Conservation (phyloP, 2,329 filamentous ascomycete genomes). For the Stachybotrys echinatus region DNA sequence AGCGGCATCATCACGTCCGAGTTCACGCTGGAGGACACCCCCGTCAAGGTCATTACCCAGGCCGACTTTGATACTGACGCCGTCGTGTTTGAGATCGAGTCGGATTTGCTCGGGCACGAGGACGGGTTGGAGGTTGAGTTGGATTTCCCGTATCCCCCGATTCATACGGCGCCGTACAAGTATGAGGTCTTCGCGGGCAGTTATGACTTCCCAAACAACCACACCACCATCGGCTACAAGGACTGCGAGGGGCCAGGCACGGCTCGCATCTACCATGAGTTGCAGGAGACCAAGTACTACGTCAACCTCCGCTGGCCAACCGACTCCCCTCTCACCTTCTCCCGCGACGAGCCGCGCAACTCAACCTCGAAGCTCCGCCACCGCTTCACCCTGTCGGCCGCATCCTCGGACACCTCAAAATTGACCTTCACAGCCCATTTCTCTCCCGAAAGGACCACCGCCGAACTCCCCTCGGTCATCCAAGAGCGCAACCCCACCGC, state of each 20-base stretch:
- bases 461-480: conserved; percentile 17
- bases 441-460: conserved; percentile 16
- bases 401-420: background rate
- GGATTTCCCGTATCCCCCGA: conserved; percentile 35
- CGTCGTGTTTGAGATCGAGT: conserved; percentile 27
- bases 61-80: conserved; percentile 30
- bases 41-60: conserved; percentile 25
- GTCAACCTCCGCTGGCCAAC: conserved; percentile 29
- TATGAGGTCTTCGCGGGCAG: conserved; percentile 37
- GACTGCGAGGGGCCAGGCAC: conserved; percentile 6
- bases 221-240: conserved; percentile 24
- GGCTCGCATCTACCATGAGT: conserved; percentile 29
- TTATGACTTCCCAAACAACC: conserved; percentile 31
- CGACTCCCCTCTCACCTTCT: conserved; percentile 9
- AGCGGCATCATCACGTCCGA: conserved; percentile 29
- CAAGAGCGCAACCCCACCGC: conserved; percentile 14
- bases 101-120: conserved; percentile 17
- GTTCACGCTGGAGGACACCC: conserved; percentile 21
- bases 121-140: conserved; percentile 28
- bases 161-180: conserved; percentile 34
- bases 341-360: conserved; percentile 12
- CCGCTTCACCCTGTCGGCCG: conserved; percentile 22
- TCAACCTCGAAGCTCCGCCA: conserved; percentile 21
- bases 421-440: conserved; percentile 29
- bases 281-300: conserved; percentile 30